These are phyloP conservation scores for Triticum dicoccoides DNA, from an alignment of 176 grass and related monocot genomes.

Conservation along the genomic window DNA sequence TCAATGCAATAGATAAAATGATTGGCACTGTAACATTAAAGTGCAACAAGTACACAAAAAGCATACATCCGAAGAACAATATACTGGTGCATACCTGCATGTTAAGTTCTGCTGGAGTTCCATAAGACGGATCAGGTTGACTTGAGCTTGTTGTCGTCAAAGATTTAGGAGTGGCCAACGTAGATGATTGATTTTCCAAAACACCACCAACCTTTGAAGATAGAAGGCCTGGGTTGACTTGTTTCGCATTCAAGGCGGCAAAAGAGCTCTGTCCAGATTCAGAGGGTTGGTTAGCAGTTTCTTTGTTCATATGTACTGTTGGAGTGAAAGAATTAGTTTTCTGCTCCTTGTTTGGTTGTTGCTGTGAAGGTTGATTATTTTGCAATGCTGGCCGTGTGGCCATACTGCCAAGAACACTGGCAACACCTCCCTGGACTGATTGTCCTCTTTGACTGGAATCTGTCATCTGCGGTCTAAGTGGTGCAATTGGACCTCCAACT, in stretches of 20 bases:
- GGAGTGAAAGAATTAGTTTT: conserved; percentile 42
- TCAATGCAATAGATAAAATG: background rate
- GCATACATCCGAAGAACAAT: conserved; percentile 2
- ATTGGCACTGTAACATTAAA: background rate
- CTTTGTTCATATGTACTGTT: conserved; percentile 55
- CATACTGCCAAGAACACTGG: conserved; percentile 32
- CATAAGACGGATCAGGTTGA: conserved; percentile 45
- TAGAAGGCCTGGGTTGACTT: conserved; percentile 42
- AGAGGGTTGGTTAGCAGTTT: conserved; percentile 39
- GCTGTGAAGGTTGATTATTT: conserved; percentile 43
- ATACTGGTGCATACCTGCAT: conserved; percentile 53
- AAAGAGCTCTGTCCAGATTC: conserved; percentile 43
- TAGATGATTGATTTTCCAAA: conserved; percentile 44
- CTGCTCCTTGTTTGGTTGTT: conserved; percentile 60
- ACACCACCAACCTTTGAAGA: conserved; percentile 45
- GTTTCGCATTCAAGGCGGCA: conserved; percentile 48
- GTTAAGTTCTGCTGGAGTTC: conserved; percentile 47
- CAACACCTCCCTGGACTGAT: conserved; percentile 41
- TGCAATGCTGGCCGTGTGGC: conserved; percentile 25
- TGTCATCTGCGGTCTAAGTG: conserved; percentile 52
- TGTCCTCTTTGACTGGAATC: conserved; percentile 52
- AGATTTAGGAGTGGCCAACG: conserved; percentile 24
- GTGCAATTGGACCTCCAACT: conserved; percentile 37
- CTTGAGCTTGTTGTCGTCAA: conserved; percentile 29
- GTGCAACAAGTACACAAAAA: background rate